Percentiles rank a stretch among this genome's conserved stretches.
These are phyloP conservation scores for Fusarium sublunatum DNA, from an alignment of 2,329 filamentous ascomycete genomes.

Conservation along the genomic window DNA sequence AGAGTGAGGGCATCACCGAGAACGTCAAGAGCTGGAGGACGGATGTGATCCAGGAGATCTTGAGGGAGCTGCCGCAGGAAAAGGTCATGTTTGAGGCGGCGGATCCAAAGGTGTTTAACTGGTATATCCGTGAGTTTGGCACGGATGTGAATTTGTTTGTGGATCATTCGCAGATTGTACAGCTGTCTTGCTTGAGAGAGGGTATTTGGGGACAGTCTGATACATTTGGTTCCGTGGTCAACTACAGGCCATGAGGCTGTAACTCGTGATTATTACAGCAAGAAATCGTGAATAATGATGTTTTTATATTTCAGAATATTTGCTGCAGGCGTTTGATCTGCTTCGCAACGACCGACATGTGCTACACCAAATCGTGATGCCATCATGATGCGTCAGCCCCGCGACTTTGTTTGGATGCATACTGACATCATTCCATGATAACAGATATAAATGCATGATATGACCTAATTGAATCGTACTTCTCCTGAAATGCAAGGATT, in stretches of 20 bases:
- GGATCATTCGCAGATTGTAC: conserved; percentile 68
- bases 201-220: conserved; percentile 68
- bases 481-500: not conserved
- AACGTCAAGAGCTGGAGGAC: conserved; percentile 65
- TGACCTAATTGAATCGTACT: too few relatives aligned
- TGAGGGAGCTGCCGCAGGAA: conserved; percentile 62
- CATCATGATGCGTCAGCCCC: conserved; percentile 23
- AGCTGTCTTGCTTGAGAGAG: conserved; percentile 61
- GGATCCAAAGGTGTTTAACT: conserved; percentile 66
- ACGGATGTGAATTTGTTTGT: conserved; percentile 68
- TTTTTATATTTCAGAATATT: too few relatives aligned
- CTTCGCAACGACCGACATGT: not conserved
- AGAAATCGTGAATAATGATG: too few relatives aligned
- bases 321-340: too few relatives aligned
- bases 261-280: too few relatives aligned
- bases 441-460: not conserved
- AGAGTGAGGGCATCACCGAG: conserved; percentile 69
- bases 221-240: conserved; percentile 56
- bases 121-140: conserved; percentile 67
- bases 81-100: conserved; percentile 69
- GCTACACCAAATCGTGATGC: conserved; percentile 18
- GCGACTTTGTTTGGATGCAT: conserved; percentile 17
- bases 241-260: conserved; percentile 8
- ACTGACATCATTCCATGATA: conserved; percentile 25
- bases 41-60: conserved; percentile 64